Evolutionary conservation across 495 filamentous ascomycete species (phyloP), one percentile per base, ranked within the genome.

Genomic region (Cetradonia linearis): DNA sequence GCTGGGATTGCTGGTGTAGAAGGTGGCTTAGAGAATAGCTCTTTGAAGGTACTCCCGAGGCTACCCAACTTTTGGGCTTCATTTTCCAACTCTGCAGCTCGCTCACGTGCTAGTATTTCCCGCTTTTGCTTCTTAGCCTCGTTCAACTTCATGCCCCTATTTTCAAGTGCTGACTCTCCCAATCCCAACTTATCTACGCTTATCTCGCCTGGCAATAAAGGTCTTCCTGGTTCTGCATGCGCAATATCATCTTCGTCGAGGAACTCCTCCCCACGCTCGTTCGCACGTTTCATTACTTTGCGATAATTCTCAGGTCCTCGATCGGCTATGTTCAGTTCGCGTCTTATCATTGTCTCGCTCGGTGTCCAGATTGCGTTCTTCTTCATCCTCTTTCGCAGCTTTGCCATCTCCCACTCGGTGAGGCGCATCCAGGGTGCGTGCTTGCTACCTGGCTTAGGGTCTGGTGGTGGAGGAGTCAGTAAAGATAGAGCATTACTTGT

Each of bases 321-420:
- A 16, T 86, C 86, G 23, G 88, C 76, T 10, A 79, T 75, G 48
- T 84, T 85, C 10, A 98, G 79, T 70, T 97, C 91, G 14, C 91
- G 82, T 27, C 89, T 81, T 48, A 97, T 92, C 93, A 98, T 98
- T 0, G 94, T 95, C 62, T 94, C 89, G 65, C 89, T 95, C 0
- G 93, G 93, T 40, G 85, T 85, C 93, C 93, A 98, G 8, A 91
- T 83, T 0, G 92, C 88, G 66, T 98, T 98, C 80, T 98, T 98
- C 76, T 98, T 98, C 93, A 98, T 98, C 56, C 89, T 81, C 73
- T 97, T 97, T 50, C 93, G 80, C 16, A 98, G 76, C 55, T 84
- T 85, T 4, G 89, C 91, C 74, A 98, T 89, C 66, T 98, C 93
- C 72, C 84, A 96, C 30, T 86, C 82, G 0, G 91, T 96, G 42